Evolutionary conservation across 2,329 filamentous ascomycete genomes (phyloP).

Genomic region (Colletotrichum spinosum): DNA sequence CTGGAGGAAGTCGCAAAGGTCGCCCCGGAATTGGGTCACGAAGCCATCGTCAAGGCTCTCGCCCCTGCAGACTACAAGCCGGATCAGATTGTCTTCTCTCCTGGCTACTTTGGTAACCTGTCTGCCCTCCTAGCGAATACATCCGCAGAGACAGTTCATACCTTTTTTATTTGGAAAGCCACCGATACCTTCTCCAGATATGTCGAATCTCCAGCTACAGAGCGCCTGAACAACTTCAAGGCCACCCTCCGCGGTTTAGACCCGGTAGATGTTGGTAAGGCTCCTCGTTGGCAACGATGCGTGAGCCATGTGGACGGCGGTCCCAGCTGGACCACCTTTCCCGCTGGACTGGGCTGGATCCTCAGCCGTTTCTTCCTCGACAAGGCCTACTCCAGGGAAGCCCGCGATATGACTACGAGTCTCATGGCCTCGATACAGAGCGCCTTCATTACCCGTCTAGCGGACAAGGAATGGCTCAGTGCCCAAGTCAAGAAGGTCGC

Average conservation of each 20-base stretch:
- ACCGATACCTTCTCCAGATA: conserved; percentile 63
- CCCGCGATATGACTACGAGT: conserved; percentile 73
- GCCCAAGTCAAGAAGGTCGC: conserved; percentile 68
- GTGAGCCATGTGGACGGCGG: conserved; percentile 63
- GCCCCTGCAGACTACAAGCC: conserved; percentile 56
- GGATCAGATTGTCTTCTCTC: conserved; percentile 57
- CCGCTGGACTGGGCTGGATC: conserved; percentile 71
- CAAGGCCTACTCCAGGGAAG: conserved; percentile 73
- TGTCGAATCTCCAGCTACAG: conserved; percentile 69
- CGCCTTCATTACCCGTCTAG: conserved; percentile 71
- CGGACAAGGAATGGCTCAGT: conserved; percentile 72
- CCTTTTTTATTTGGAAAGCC: conserved; percentile 73
- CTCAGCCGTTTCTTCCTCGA: conserved; percentile 78
- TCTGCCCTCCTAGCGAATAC: conserved; percentile 66
- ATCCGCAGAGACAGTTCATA: conserved; percentile 65
- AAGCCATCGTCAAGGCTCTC: conserved; percentile 62
- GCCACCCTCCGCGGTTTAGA: conserved; percentile 13
- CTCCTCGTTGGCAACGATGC: conserved; percentile 75
- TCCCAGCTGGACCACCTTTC: conserved; percentile 15
- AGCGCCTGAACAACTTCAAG: conserved; percentile 67
- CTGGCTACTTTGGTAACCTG: conserved; percentile 69
- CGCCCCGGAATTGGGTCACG: conserved; percentile 66
- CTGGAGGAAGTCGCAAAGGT: conserved; percentile 66
- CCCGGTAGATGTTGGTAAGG: conserved; percentile 47
- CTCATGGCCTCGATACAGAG: conserved; percentile 78